These are phyloP conservation scores for Cladosporium sp. DNA, from an alignment of 2,329 filamentous ascomycete species.

Conservation along the genomic window DNA sequence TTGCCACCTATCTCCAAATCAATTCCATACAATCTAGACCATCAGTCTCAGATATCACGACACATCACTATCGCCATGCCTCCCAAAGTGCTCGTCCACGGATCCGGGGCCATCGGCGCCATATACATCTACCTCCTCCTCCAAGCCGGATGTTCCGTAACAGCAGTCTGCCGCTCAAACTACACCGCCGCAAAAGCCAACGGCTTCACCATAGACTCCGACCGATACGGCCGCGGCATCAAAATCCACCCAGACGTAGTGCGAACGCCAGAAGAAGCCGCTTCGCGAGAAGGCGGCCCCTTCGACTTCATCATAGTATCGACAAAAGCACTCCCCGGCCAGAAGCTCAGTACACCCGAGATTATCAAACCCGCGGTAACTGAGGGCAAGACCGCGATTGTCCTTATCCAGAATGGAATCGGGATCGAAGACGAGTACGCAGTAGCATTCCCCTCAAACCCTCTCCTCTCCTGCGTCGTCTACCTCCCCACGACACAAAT, in stretches of 20 bases:
- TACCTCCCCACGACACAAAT: constrained; percentile 55
- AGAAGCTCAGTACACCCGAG: constrained; percentile 36
- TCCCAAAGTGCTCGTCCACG: constrained; percentile 45
- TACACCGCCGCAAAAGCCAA: constrained; percentile 44
- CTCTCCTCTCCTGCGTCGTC: constrained; percentile 59
- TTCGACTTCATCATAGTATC: constrained; percentile 54
- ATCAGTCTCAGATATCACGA: not conserved
- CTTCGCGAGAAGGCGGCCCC: constrained; percentile 25
- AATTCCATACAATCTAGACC: not conserved
- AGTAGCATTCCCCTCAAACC: constrained; percentile 51
- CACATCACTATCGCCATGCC: constrained; percentile 24
- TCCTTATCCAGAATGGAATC: constrained; percentile 64
- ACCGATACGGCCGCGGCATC: constrained; percentile 41
- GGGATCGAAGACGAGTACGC: constrained; percentile 60
- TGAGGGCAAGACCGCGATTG: constrained; percentile 52
- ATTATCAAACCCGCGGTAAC: constrained; percentile 45
- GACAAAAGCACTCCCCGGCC: constrained; percentile 48
- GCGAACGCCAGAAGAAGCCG: constrained; percentile 41
- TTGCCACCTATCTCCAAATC: no score
- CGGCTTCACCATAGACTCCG: constrained; percentile 47
- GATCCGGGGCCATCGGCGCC: constrained; percentile 46
- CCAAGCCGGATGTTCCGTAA: constrained; percentile 43
- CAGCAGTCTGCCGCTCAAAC: constrained; percentile 50
- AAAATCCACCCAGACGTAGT: constrained; percentile 42
- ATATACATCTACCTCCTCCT: constrained; percentile 47